A percentile compares a stretch with the other conserved stretches of the same genome.
Conservation (phyloP, 2,329 filamentous ascomycete species). For the Penicillium sp. region DNA sequence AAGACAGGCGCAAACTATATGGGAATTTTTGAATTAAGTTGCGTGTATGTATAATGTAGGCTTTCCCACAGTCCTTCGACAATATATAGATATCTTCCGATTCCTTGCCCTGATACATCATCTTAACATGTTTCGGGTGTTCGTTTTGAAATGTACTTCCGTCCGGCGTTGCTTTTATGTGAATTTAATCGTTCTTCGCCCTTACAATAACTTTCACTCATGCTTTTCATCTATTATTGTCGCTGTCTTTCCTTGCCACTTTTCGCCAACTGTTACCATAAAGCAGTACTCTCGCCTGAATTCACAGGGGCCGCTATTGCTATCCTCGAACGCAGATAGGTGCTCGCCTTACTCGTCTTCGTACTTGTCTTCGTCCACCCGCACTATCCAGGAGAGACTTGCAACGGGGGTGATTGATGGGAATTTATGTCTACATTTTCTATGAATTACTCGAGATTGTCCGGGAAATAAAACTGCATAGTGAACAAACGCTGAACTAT, state of each 20-base stretch:
- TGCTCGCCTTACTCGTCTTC: not conserved
- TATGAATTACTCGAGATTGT: not conserved
- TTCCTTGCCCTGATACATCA: not conserved
- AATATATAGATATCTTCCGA: not conserved
- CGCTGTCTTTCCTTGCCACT: not conserved
- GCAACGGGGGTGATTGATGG: not conserved
- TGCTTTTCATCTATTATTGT: not conserved
- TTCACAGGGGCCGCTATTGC: not conserved
- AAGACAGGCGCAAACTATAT: not conserved
- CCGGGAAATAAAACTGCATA: not conserved
- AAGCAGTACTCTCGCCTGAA: not conserved
- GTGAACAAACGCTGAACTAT: too few species aligned
- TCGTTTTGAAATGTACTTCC: not conserved
- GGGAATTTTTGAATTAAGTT: not conserved
- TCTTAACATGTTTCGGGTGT: not conserved
- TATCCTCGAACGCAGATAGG: not conserved
- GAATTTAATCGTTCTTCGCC: not conserved
- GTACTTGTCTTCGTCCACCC: too few species aligned
- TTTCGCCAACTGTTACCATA: not conserved
- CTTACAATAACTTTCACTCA: too few species aligned
- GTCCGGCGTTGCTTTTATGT: not conserved
- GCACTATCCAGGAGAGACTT: not conserved
- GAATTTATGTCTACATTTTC: not conserved
- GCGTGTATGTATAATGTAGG: not conserved
- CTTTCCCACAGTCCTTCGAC: not conserved